Conservation (phyloP, 2,329 filamentous ascomycete genomes). For the Teratosphaeria nubilosa region DNA sequence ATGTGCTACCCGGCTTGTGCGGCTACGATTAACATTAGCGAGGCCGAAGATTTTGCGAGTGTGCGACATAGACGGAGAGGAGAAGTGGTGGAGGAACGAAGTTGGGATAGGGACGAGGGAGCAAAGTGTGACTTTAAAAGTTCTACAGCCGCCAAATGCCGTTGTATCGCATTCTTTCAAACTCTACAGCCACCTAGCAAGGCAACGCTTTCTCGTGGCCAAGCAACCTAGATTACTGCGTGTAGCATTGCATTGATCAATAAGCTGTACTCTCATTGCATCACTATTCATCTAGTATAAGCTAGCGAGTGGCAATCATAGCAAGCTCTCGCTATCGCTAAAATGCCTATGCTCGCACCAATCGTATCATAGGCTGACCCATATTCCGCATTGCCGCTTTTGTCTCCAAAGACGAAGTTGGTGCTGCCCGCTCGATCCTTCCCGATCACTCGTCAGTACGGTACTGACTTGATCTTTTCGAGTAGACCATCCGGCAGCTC, state of each 20-base stretch:
- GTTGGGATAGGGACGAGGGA: no score
- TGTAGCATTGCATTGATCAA: no score
- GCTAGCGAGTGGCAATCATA: not conserved
- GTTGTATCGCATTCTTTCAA: no score
- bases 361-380: not conserved
- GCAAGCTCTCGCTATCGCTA: not conserved
- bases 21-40: not conserved
- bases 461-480: slow-evolving; percentile 57
- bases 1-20: not conserved
- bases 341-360: not conserved
- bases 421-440: not conserved
- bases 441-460: slow-evolving; percentile 39
- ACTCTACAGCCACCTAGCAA: no score
- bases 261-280: not conserved
- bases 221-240: no score
- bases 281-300: not conserved
- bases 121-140: no score
- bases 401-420: not conserved
- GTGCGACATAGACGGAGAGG: not conserved
- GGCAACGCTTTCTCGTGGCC: no score
- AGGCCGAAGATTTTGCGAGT: not conserved
- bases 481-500: slow-evolving; percentile 64
- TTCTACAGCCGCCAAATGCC: no score
- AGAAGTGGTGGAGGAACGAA: not conserved
- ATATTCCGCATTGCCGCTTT: not conserved